These are phyloP conservation scores for Cryphonectria naterciae DNA, from an alignment of 2,329 filamentous ascomycete genomes.

Conservation along the genomic window DNA sequence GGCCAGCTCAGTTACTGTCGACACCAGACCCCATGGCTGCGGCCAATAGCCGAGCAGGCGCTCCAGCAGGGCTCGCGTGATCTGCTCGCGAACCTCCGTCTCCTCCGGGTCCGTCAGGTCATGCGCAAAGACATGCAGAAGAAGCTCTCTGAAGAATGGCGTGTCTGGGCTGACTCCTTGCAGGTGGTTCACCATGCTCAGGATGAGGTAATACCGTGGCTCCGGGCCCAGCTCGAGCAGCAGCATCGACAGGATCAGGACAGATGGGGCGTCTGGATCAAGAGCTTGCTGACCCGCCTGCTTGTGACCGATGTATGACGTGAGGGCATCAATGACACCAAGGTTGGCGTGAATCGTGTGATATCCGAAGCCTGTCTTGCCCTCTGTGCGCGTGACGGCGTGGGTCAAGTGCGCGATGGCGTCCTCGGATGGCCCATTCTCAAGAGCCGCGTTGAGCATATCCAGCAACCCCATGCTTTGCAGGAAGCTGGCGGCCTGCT, in stretches of 20 bases:
- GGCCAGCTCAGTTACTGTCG: slow-evolving; percentile 84
- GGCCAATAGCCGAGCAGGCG: slow-evolving; percentile 86
- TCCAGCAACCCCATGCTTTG: slow-evolving; percentile 59
- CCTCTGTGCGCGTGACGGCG: slow-evolving; percentile 65
- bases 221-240: slow-evolving; percentile 76
- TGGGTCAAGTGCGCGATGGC: slow-evolving; percentile 77
- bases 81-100: slow-evolving; percentile 83
- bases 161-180: slow-evolving; percentile 89
- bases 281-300: slow-evolving; percentile 68
- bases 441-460: slow-evolving; percentile 62
- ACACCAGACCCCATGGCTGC: slow-evolving; percentile 93
- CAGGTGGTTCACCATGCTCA: slow-evolving; percentile 87
- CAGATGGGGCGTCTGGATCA: slow-evolving; percentile 66
- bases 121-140: slow-evolving; percentile 83
- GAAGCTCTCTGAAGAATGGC: slow-evolving; percentile 85
- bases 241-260: slow-evolving; percentile 75
- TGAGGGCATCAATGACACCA: slow-evolving; percentile 76
- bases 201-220: slow-evolving; percentile 81
- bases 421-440: slow-evolving; percentile 69
- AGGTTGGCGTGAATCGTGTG: slow-evolving; percentile 71
- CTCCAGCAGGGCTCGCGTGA: slow-evolving; percentile 86
- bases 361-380: slow-evolving; percentile 67
- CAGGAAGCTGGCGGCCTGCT: slow-evolving; percentile 63
- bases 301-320: slow-evolving; percentile 78
- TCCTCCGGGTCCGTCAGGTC: slow-evolving; percentile 77